Base-by-base conservation (phyloP, 1,284 basidiomycete species). In the Cryptococcus wingfieldii region DNA sequence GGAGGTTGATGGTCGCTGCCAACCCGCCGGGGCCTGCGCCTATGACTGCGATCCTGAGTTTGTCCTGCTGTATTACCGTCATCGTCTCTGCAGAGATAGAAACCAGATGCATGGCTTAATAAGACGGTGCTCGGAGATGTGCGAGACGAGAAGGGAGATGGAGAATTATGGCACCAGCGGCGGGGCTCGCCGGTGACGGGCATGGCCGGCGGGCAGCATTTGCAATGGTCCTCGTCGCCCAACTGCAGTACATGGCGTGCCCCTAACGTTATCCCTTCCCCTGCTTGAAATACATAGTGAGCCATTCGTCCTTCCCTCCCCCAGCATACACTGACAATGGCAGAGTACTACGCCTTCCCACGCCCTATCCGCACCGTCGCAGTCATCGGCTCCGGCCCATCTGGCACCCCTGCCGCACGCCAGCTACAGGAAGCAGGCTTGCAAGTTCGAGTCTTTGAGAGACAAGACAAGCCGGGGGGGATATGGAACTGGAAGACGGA, bases 401-500 rank as follows among this genome's bases (percentile, higher is more conserved):
- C 49, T n/a, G 54, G 54, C 8, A 48, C 45, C 3, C 48, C 54
- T 2, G 54, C 54, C 18, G 45, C 50, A n/a, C 31, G 54, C 19
- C 54, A 55, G 13, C 49, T 55, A 5, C 28, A 49, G 27, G 54
- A 55, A 16, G 54, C 54, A 13, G 54, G 54, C 3, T 41, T 55
- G 1, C 31, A 50, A 2, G 54, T 55, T 10, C 42, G 37, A 4
- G 38, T 51, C 5, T 55, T 50, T 27, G 54, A 55, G 39, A 28
- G 54, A 13, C 54, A 55, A 37, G 19, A 28, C 14, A 45, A 50
- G 25, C 39, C 45, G 4, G 54, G 54, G 5, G 54, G 54, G 9
- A 43, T 55, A 9, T 55, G 54, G 54, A 55, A 55, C 49, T 55
- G 54, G 54, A 74, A 72, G 5, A 77, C 80, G 5, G 74, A 79